phyloP scores from a whole-genome alignment of 169 alveolate species.

The Miamiensis avidus region DNA sequence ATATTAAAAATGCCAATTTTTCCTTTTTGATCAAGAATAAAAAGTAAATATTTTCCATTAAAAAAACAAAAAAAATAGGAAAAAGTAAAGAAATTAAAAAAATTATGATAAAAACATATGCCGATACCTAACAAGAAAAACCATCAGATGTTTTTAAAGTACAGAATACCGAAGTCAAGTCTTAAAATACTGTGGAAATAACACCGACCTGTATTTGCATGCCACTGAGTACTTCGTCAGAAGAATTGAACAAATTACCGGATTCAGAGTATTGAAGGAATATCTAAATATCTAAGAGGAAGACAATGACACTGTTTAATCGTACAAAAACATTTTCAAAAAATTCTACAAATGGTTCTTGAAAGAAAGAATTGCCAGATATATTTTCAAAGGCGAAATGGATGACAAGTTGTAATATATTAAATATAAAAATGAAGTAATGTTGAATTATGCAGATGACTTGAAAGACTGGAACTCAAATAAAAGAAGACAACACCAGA shows the following conservation, averaged over 20 bases:
- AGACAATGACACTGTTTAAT: neutral
- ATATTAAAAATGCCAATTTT: too few species aligned
- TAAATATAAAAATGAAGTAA: neutral
- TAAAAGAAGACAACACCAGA: too few species aligned
- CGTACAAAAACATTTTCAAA: neutral
- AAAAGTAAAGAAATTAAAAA: too few species aligned
- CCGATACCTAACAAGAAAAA: neutral
- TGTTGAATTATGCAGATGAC: neutral
- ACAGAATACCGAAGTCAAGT: neutral
- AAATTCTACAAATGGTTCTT: neutral
- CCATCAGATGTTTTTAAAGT: neutral
- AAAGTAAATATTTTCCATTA: too few species aligned
- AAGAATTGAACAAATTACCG: neutral
- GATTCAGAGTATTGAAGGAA: neutral
- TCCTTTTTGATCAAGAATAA: too few species aligned
- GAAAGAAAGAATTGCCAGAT: neutral
- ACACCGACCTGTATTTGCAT: neutral
- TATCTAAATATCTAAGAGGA: neutral
- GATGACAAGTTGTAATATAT: neutral
- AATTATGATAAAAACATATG: neutral
- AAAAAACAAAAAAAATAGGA: too few species aligned
- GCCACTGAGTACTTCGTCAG: neutral
- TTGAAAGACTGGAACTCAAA: neutral
- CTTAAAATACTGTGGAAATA: neutral
- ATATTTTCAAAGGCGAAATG: neutral